These are phyloP conservation scores for Vigna angularis DNA, from an alignment of 306 rosid species.

Conservation along the genomic window DNA sequence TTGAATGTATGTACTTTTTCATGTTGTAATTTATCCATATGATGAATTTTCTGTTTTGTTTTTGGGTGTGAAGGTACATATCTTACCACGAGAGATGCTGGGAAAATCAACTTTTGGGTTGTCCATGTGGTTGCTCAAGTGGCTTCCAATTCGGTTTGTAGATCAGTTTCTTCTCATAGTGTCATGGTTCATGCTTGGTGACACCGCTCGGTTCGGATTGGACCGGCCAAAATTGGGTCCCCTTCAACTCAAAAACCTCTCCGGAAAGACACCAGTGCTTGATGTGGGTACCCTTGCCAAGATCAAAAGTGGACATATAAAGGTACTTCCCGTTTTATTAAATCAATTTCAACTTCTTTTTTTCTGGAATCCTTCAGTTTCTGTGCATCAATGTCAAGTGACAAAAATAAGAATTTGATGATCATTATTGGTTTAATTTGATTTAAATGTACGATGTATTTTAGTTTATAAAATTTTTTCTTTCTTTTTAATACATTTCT, in stretches of 20 bases:
- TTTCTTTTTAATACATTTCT: background rate
- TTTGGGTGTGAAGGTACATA: constrained; percentile 72
- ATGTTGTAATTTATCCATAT: background rate
- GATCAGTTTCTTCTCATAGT: constrained; percentile 72
- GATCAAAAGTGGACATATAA: constrained; percentile 81
- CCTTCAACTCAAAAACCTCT: constrained; percentile 81
- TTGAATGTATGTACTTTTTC: background rate
- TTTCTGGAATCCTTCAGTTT: background rate
- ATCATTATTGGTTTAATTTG: background rate
- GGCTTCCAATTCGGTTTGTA: constrained; percentile 83
- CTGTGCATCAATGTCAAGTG: background rate
- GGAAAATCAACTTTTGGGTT: constrained; percentile 98
- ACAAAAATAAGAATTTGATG: background rate
- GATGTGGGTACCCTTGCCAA: constrained; percentile 97
- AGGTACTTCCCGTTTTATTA: constrained; percentile 64
- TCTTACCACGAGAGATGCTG: constrained; percentile 97
- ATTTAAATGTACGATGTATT: background rate
- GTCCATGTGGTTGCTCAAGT: constrained; percentile 97
- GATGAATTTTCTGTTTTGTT: background rate
- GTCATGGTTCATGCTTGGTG: constrained; percentile 83
- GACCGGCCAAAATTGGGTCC: constrained; percentile 90
- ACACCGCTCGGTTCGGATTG: constrained; percentile 83
- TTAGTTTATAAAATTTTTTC: background rate
- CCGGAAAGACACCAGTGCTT: constrained; percentile 95
- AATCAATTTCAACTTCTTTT: constrained; percentile 25